Evolutionary conservation across 2,329 filamentous ascomycete genomes (phyloP).

Genomic region (Aspergillus persii): DNA sequence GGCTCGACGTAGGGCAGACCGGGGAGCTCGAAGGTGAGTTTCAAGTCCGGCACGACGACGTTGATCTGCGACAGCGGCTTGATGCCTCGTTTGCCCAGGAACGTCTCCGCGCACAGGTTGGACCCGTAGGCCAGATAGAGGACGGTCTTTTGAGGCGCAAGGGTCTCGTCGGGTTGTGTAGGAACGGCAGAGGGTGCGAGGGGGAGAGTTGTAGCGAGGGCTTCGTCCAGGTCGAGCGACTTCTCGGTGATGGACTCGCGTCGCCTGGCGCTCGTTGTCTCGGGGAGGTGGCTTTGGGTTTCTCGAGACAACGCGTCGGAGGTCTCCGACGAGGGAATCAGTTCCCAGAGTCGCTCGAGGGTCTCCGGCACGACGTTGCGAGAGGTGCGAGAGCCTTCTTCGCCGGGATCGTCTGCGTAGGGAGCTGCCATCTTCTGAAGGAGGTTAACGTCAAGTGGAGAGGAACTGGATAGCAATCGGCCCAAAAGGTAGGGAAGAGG

Average conservation of each 20-base stretch:
- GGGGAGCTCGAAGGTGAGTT: slow-evolving; percentile 79
- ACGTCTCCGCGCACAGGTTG: slow-evolving; percentile 78
- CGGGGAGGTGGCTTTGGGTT: not conserved
- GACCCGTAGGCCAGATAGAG: slow-evolving; percentile 90
- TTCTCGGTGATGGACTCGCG: not conserved
- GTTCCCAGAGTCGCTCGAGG: not conserved
- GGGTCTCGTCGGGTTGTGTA: not conserved
- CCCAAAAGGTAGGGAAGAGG: not conserved
- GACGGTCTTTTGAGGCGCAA: slow-evolving; percentile 50
- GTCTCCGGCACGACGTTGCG: not conserved
- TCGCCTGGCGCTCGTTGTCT: not conserved
- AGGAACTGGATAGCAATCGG: not conserved
- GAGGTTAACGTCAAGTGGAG: not conserved
- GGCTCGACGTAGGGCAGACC: slow-evolving; percentile 85
- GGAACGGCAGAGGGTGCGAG: not conserved
- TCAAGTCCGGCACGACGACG: slow-evolving; percentile 74
- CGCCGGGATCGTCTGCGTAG: not conserved
- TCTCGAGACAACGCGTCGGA: not conserved
- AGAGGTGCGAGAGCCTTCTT: not conserved
- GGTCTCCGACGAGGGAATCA: not conserved
- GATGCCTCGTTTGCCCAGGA: slow-evolving; percentile 74
- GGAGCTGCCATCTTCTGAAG: not conserved
- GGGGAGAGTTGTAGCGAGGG: not conserved
- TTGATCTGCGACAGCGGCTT: slow-evolving; percentile 76
- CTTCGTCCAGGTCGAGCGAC: not conserved